phyloP scores from a whole-genome alignment of 2,329 filamentous ascomycete genomes.

The Penicillium sp. region DNA sequence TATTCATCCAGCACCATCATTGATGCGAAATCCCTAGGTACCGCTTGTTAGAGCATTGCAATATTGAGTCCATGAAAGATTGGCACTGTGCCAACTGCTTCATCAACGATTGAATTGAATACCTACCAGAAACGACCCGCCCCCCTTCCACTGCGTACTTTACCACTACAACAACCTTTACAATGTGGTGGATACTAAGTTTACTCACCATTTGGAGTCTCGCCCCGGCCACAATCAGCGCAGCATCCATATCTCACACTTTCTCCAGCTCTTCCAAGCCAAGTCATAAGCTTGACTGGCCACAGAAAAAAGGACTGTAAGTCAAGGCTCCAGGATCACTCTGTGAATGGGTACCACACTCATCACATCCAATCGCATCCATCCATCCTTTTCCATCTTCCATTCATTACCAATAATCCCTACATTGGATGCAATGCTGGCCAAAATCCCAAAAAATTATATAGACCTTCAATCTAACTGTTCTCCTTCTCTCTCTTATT shows the following conservation, averaged over 20 bases:
- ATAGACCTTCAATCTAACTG: background rate
- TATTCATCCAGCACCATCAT: background rate
- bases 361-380: no score
- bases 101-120: background rate
- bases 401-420: background rate
- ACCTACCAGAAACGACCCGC: background rate
- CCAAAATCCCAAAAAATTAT: background rate
- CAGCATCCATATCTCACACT: background rate
- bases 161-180: background rate
- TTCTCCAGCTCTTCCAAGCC: conserved; percentile 2
- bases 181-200: background rate
- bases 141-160: background rate
- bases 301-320: conserved; percentile 12
- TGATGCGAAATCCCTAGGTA: background rate
- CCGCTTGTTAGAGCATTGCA: background rate
- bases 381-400: no score
- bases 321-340: background rate
- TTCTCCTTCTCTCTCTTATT: no score
- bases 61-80: background rate
- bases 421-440: background rate
- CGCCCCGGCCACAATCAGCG: background rate
- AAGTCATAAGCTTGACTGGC: conserved; percentile 13
- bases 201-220: background rate
- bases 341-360: no score
- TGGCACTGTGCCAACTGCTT: no score